Conservation (phyloP, 805 yeast genomes). For the Yamadazyma tumulicola region DNA sequence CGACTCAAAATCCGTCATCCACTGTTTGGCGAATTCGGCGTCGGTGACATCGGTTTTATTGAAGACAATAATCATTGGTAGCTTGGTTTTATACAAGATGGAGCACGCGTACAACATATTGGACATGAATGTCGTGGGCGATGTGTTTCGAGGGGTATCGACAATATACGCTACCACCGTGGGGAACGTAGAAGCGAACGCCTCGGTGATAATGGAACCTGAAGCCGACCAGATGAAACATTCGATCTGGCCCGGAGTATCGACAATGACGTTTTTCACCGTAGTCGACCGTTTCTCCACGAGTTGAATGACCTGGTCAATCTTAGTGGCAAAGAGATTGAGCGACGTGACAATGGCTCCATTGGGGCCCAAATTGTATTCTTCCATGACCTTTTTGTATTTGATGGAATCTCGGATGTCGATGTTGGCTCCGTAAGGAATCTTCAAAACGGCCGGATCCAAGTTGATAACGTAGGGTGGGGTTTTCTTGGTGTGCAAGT, state of each 20-base stretch:
- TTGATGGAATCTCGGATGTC: constrained; percentile 96
- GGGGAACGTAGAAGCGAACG: constrained; percentile 93
- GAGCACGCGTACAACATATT: constrained; percentile 99
- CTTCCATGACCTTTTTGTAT: constrained; percentile 94
- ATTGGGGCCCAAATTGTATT: constrained; percentile 92
- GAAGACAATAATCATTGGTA: constrained; percentile 95
- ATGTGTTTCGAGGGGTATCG: constrained; percentile 91
- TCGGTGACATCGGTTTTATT: constrained; percentile 89
- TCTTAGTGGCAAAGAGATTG: constrained; percentile 88
- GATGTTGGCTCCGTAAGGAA: constrained; percentile 92
- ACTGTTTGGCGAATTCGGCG: constrained; percentile 84
- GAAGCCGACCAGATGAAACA: constrained; percentile 98
- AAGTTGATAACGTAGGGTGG: constrained; percentile 91
- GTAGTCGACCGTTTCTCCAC: constrained; percentile 70
- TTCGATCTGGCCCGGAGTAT: constrained; percentile 98
- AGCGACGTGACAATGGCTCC: constrained; percentile 97
- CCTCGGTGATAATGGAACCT: constrained; percentile 93
- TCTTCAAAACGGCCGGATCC: constrained; percentile 93
- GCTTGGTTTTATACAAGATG: constrained; percentile 87
- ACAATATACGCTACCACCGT: constrained; percentile 94
- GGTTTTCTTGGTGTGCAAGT: constrained; percentile 64
- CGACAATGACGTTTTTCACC: constrained; percentile 74
- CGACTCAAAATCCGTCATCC: constrained; percentile 96
- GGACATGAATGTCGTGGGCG: constrained; percentile 96
- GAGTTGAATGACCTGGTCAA: constrained; percentile 86